Conservation (phyloP, 129 eudicot species). For the Scalesia atractyloides region DNA sequence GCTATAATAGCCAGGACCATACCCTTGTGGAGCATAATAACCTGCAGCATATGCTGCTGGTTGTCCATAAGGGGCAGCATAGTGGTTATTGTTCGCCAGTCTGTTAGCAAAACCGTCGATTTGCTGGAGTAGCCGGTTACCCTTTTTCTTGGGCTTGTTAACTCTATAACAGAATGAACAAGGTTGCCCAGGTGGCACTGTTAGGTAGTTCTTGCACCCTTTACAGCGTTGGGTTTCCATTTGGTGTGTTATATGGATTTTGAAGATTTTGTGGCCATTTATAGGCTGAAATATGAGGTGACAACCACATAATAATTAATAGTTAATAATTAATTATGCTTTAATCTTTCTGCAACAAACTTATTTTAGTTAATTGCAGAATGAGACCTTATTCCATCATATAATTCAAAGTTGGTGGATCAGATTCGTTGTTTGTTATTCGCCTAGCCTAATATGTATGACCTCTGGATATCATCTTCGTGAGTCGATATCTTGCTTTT, state of each 20-base stretch:
- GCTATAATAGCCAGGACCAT: constrained; percentile 30
- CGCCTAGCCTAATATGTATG: too few species aligned
- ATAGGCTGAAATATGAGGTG: constrained; percentile 24
- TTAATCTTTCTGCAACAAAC: background rate
- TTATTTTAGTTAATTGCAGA: background rate
- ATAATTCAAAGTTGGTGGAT: constrained; percentile 3
- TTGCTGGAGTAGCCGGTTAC: constrained; percentile 8
- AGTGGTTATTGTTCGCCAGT: constrained; percentile 7
- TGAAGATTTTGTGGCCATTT: background rate
- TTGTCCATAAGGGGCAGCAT: constrained; percentile 10
- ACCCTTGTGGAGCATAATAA: constrained; percentile 13
- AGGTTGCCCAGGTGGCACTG: constrained; percentile 48
- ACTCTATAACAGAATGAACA: constrained; percentile 49
- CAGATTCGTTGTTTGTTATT: constrained; percentile 12
- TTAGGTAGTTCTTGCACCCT: constrained; percentile 42
- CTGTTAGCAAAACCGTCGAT: constrained; percentile 28
- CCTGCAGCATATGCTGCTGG: constrained; percentile 20
- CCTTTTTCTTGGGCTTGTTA: constrained; percentile 16
- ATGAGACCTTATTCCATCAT: constrained; percentile 24
- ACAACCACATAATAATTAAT: background rate
- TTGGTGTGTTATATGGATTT: background rate
- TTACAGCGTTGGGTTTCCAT: constrained; percentile 54
- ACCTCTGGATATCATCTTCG: too few species aligned
- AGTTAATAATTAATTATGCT: background rate
- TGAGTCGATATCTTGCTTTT: too few species aligned